Evolutionary conservation across 192 early-diverging fungal genomes (phyloP).

Genomic region (Phycomyces nitens): DNA sequence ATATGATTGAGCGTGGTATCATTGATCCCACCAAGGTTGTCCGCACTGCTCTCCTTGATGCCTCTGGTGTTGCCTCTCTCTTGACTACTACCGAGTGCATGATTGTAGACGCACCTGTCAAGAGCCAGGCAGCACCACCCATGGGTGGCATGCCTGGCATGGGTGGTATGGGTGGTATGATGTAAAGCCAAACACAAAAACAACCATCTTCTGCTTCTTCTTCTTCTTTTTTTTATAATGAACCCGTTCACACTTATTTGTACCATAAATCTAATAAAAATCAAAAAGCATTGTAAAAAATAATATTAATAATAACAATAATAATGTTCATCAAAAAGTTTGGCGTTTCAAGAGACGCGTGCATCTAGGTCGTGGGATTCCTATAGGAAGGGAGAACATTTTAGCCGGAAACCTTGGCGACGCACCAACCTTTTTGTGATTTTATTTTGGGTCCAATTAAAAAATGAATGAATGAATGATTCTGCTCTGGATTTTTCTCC

Average conservation of each 20-base stretch:
- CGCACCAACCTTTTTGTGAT: too few species aligned
- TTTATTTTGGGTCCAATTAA: neutral
- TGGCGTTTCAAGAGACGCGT: too few species aligned
- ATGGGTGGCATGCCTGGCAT: conserved; percentile 73
- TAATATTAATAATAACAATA: too few species aligned
- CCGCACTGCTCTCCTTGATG: conserved; percentile 95
- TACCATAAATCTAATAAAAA: too few species aligned
- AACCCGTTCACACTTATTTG: neutral
- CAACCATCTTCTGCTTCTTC: neutral
- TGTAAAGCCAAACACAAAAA: neutral
- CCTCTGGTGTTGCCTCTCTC: conserved; percentile 93
- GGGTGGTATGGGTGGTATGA: conserved; percentile 40
- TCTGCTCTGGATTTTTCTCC: neutral
- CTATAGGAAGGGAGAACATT: too few species aligned
- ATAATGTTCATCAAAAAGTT: too few species aligned
- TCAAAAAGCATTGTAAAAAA: too few species aligned
- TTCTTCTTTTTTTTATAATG: neutral
- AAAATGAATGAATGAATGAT: conserved; percentile 2
- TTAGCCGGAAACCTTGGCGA: too few species aligned
- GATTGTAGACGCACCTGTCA: conserved; percentile 89
- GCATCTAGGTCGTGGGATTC: too few species aligned
- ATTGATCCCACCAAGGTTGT: conserved; percentile 99
- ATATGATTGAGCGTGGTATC: conserved; percentile 97
- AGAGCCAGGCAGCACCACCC: conserved; percentile 48
- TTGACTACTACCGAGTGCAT: conserved; percentile 98